Conservation (phyloP, 352 stramenopile species). For the Phytophthora sansomeana region DNA sequence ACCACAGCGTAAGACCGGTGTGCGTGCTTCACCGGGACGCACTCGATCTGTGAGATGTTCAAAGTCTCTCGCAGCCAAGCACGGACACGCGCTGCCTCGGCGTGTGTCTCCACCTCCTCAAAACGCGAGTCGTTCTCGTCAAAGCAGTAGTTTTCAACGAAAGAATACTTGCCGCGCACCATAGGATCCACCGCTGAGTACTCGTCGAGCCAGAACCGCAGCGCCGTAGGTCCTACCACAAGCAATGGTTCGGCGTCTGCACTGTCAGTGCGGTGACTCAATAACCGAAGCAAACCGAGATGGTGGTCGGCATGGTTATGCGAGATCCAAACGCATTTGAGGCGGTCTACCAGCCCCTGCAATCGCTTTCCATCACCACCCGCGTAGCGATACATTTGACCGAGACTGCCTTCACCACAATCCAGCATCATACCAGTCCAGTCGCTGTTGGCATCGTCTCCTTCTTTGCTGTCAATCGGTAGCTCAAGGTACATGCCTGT, state of each 20-base stretch:
- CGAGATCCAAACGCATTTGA: slow-evolving; percentile 97
- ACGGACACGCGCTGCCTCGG: slow-evolving; percentile 45
- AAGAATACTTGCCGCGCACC: slow-evolving; percentile 87
- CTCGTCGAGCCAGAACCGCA: slow-evolving; percentile 93
- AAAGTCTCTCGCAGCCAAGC: slow-evolving; percentile 52
- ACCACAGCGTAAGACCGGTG: slow-evolving; percentile 92
- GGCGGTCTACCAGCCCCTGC: slow-evolving; percentile 60
- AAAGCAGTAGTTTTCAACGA: slow-evolving; percentile 90
- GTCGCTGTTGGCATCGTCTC: background rate
- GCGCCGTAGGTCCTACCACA: slow-evolving; percentile 92
- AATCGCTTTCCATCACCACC: slow-evolving; percentile 51
- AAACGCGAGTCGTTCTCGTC: slow-evolving; percentile 56
- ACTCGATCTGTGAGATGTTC: slow-evolving; percentile 61
- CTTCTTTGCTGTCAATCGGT: slow-evolving; percentile 6
- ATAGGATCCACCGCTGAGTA: slow-evolving; percentile 86
- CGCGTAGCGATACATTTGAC: slow-evolving; percentile 88
- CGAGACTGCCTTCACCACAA: slow-evolving; percentile 96
- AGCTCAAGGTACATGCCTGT: slow-evolving; percentile 94
- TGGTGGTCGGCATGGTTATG: slow-evolving; percentile 99
- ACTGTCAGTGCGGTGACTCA: slow-evolving; percentile 69
- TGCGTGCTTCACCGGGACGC: slow-evolving; percentile 90
- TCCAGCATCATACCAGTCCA: slow-evolving; percentile 93
- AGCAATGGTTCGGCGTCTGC: slow-evolving; percentile 73
- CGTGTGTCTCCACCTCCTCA: slow-evolving; percentile 35
- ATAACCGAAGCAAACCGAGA: slow-evolving; percentile 92